phyloP scores from a whole-genome alignment of 2,329 filamentous ascomycete genomes.

The Phaeosphaeria sp. region DNA sequence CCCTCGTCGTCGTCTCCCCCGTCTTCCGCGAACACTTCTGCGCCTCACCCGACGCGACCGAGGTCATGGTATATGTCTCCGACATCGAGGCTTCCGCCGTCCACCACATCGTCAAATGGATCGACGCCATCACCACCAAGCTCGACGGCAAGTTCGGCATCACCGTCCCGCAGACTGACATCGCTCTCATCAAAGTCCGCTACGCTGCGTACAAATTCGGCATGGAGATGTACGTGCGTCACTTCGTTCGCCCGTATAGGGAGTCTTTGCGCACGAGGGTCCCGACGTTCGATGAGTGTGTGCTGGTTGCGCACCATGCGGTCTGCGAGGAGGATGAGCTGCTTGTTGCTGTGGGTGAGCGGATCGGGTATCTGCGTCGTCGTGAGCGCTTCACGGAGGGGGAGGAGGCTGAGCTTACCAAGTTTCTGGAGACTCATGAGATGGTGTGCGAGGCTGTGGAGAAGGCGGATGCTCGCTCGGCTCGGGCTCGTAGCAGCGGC shows the following conservation, averaged over 20 bases:
- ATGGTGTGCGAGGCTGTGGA: background rate
- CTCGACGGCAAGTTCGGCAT: background rate
- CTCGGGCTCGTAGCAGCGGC: background rate
- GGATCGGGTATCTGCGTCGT: constrained; percentile 9
- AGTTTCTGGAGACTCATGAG: background rate
- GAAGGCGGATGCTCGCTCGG: background rate
- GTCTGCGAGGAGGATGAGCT: background rate
- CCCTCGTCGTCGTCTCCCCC: too few relatives aligned
- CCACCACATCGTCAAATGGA: background rate
- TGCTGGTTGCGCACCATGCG: background rate
- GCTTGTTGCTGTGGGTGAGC: constrained; percentile 1
- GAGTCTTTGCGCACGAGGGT: background rate
- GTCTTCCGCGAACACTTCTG: too few relatives aligned
- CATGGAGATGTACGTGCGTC: constrained; percentile 5
- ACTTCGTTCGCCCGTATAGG: constrained; percentile 3
- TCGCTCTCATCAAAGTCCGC: constrained; percentile 2
- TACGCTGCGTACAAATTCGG: constrained; percentile 3
- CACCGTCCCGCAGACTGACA: background rate
- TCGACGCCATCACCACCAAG: background rate
- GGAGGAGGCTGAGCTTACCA: background rate
- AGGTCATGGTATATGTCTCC: background rate
- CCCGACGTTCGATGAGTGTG: background rate
- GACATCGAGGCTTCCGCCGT: background rate
- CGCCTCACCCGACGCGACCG: background rate
- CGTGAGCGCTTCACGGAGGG: background rate